Evolutionary conservation across 2,329 filamentous ascomycete species (phyloP).

Genomic region (Arthrobotrys megalospora): DNA sequence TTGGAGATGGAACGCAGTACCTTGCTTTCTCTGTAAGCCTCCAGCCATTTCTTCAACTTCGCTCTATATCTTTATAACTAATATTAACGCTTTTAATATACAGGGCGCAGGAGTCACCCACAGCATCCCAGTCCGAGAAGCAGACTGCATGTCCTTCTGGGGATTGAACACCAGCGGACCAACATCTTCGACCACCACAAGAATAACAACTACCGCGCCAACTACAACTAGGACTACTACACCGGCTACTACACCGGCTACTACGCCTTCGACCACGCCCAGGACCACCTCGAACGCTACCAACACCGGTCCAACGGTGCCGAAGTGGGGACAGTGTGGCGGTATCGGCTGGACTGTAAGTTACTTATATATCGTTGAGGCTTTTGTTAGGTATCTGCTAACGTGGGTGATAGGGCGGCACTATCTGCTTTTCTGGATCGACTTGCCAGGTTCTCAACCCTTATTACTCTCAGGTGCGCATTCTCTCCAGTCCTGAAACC

Average conservation of each 20-base stretch:
- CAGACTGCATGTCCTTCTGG: constrained; percentile 28
- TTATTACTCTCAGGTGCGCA: constrained; percentile 59
- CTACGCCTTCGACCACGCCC: constrained; percentile 27
- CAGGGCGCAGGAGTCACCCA: constrained; percentile 37
- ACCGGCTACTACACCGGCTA: background rate
- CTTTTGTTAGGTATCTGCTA: background rate
- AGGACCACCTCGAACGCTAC: constrained; percentile 31
- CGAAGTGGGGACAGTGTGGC: constrained; percentile 59
- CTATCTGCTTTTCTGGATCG: constrained; percentile 40
- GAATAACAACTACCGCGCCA: constrained; percentile 7
- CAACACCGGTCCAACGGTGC: constrained; percentile 16
- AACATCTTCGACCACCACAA: constrained; percentile 14
- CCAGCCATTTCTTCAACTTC: constrained; percentile 24
- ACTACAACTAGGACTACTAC: constrained; percentile 20
- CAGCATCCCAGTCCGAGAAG: constrained; percentile 31
- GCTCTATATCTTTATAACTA: constrained; percentile 35
- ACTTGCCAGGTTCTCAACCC: constrained; percentile 59
- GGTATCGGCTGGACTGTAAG: constrained; percentile 61
- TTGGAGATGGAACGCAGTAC: constrained; percentile 61
- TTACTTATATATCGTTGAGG: background rate
- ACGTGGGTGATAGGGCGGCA: constrained; percentile 25
- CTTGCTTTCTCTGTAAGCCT: constrained; percentile 39
- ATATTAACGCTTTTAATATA: background rate
- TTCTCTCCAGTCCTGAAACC: too few species aligned
- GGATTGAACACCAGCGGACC: constrained; percentile 53